These are phyloP conservation scores for Populus hybrid DNA, from an alignment of 441 rosid species.

Conservation along the genomic window DNA sequence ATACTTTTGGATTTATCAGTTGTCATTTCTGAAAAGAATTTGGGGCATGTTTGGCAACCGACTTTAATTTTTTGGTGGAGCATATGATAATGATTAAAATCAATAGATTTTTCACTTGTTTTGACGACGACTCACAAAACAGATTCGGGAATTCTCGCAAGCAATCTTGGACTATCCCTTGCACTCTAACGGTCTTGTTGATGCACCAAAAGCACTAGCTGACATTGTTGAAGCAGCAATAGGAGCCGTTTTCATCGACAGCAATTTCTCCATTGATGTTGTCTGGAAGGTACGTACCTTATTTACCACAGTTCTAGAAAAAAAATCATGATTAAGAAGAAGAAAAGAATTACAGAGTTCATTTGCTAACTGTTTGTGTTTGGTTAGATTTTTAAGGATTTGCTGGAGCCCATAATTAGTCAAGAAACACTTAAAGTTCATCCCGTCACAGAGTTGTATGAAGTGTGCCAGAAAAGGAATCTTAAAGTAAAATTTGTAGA, in stretches of 20 bases:
- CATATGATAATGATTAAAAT: neutral
- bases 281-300: conserved; percentile 48
- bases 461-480: conserved; percentile 58
- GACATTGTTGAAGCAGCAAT: conserved; percentile 55
- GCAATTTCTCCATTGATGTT: conserved; percentile 27
- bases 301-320: neutral
- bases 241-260: conserved; percentile 57
- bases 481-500: conserved; percentile 47
- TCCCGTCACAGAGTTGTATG: conserved; percentile 48
- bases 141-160: conserved; percentile 45
- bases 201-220: conserved; percentile 55
- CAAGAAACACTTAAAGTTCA: conserved; percentile 34
- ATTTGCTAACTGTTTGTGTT: neutral
- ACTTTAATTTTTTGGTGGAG: too few relatives aligned
- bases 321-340: neutral
- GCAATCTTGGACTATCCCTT: conserved; percentile 45
- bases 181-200: conserved; percentile 54
- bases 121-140: neutral
- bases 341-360: neutral
- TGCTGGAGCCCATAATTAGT: conserved; percentile 57
- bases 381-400: conserved; percentile 40
- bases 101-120: neutral
- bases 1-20: too few relatives aligned
- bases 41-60: too few relatives aligned
- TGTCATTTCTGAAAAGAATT: too few relatives aligned